Evolutionary conservation across 2,329 filamentous ascomycete genomes (phyloP).

Genomic region (Exophiala xenobiotica): DNA sequence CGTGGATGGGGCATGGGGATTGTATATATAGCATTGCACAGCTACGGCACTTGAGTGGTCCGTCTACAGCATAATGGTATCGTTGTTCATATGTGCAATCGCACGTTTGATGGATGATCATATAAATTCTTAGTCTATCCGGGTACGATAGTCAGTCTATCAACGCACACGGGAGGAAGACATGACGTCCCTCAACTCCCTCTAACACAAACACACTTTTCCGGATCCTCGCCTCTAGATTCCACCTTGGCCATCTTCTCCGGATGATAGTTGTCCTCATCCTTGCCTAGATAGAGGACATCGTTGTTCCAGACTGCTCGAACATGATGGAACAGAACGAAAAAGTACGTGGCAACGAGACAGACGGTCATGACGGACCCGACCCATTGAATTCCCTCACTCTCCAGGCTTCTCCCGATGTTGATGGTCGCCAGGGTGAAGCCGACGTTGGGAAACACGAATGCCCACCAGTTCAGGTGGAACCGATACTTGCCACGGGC

Average conservation of each 20-base stretch:
- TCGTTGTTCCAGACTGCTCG: conserved; percentile 52
- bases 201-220: conserved; percentile 6
- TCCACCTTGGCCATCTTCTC: conserved; percentile 21
- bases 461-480: conserved; percentile 61
- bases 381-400: conserved; percentile 54
- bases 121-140: too few relatives aligned
- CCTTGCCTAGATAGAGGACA: conserved; percentile 60
- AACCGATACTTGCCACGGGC: conserved; percentile 46
- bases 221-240: conserved; percentile 8
- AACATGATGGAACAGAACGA: conserved; percentile 51
- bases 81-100: too few relatives aligned
- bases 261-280: conserved; percentile 50
- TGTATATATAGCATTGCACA: too few relatives aligned
- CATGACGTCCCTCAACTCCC: not conserved
- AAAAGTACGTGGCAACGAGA: conserved; percentile 56
- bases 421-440: conserved; percentile 61
- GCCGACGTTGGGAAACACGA: conserved; percentile 66
- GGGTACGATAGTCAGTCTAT: too few relatives aligned
- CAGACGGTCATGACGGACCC: conserved; percentile 57
- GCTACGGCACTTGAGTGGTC: too few relatives aligned
- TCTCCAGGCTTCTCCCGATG: conserved; percentile 55
- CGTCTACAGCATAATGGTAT: too few relatives aligned
- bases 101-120: too few relatives aligned
- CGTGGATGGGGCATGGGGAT: too few relatives aligned
- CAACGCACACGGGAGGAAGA: too few relatives aligned